Base-by-base conservation (phyloP, 1,139 yeast genomes). In the Candida albicans region DNA sequence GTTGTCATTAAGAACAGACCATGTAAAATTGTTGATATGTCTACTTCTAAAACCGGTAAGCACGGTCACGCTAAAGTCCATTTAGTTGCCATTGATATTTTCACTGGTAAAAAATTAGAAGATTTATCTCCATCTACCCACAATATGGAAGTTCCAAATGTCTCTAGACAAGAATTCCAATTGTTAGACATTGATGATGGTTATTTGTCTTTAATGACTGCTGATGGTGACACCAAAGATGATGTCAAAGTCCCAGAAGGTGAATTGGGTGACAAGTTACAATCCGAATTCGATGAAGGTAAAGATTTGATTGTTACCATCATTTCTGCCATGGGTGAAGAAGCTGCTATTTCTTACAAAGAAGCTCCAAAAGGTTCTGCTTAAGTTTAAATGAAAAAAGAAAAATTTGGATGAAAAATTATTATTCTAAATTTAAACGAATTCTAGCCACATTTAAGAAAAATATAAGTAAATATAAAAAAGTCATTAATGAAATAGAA, bases 51-150 rank as follows among this genome's bases (percentile, higher is more conserved):
- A 87, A 93, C 99, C 64, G 99, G 99, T 81, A 93, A 93, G 97
- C 99, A 93, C 87, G 99, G 99, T 79, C 99, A 93, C 93, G 99
- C 99, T 73, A 93, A 93, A 85, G 99, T 93, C 76, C 98, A 93
- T 79, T 84, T 93, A 80, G 97, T 93, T 59, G 98, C 98, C 73
- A 84, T 87, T 65, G 99, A 93, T 75, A 91, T 93, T 74, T 93
- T 93, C 91, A 93, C 99, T 67, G 90, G 91, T 77, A 95, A 93
- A 91, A 93, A 93, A 82, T 85, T 91, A 77, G 99, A 93, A 83
- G 99, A 93, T 78, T 87, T 93, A 74, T 93, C 99, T 60, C 99
- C 99, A 77, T 93, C 99, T 56, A 93, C 99, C 81, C 99, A 93
- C 84, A 93, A 93, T 81, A 91, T 93, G 98, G 98, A 93, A 78